Percentiles rank a stretch among this genome's conserved stretches.
These are phyloP conservation scores for Daldinia loculata DNA, from an alignment of 495 filamentous ascomycete genomes.

Conservation along the genomic window DNA sequence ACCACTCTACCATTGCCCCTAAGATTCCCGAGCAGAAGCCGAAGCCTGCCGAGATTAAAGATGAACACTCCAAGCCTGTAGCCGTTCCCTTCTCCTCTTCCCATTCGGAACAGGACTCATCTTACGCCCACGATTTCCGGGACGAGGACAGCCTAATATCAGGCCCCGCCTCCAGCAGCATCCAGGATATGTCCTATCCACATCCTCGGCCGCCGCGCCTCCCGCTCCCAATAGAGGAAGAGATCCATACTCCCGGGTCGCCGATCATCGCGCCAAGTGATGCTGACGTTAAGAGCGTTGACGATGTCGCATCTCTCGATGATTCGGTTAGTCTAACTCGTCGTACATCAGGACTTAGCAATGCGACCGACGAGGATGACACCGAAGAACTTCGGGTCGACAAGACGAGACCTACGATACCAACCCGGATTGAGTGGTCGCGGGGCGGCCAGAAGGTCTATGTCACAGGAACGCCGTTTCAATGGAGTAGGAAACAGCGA, in stretches of 20 bases:
- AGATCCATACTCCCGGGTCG: constrained; percentile 83
- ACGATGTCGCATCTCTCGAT: constrained; percentile 55
- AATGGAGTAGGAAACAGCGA: constrained; percentile 91
- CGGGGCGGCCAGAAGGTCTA: constrained; percentile 85
- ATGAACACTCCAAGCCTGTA: constrained; percentile 59
- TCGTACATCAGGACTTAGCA: constrained; percentile 70
- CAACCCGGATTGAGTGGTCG: constrained; percentile 84
- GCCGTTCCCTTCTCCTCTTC: constrained; percentile 61
- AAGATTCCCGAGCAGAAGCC: constrained; percentile 44
- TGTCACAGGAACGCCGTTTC: constrained; percentile 94
- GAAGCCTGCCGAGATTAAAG: constrained; percentile 50
- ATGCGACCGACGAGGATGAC: constrained; percentile 79
- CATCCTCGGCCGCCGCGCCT: constrained; percentile 83
- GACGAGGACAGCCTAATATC: constrained; percentile 48
- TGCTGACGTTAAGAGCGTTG: constrained; percentile 60
- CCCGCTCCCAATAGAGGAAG: constrained; percentile 90
- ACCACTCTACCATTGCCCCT: constrained; percentile 30
- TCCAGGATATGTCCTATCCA: constrained; percentile 63
- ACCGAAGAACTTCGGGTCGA: constrained; percentile 77
- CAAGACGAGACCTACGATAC: constrained; percentile 70
- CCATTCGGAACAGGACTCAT: constrained; percentile 48
- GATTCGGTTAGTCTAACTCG: constrained; percentile 57
- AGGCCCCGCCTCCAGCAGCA: constrained; percentile 52
- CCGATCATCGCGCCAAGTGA: constrained; percentile 78
- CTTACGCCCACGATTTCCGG: constrained; percentile 48